Evolutionary conservation across 768 basidiomycete species (phyloP).

Genomic region (Amanita exitialis): DNA sequence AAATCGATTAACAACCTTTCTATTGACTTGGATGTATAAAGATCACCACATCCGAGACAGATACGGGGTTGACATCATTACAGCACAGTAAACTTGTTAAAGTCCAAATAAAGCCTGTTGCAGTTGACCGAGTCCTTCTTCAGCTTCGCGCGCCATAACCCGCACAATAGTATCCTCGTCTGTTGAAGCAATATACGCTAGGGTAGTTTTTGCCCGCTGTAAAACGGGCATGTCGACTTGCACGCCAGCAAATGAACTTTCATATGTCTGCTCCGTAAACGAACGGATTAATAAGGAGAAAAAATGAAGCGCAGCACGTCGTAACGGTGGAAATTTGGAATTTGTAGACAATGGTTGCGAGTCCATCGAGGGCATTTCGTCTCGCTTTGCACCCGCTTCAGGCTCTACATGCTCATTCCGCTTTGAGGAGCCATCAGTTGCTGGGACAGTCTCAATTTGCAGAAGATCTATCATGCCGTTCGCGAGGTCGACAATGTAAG

Average conservation of each 20-base stretch:
- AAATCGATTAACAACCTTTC: constrained; percentile 47
- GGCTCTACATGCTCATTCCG: neutral
- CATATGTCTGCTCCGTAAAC: constrained; percentile 40
- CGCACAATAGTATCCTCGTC: constrained; percentile 67
- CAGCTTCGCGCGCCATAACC: constrained; percentile 68
- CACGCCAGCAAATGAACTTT: constrained; percentile 17
- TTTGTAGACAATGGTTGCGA: constrained; percentile 45
- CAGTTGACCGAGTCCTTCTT: constrained; percentile 43
- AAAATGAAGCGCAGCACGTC: constrained; percentile 84
- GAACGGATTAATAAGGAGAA: constrained; percentile 61
- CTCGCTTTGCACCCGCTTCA: constrained; percentile 9
- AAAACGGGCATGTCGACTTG: constrained; percentile 28
- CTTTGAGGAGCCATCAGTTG: constrained; percentile 7
- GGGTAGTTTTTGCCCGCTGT: constrained; percentile 43
- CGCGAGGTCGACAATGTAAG: constrained; percentile 52
- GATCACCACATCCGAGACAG: constrained; percentile 74
- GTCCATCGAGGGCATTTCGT: constrained; percentile 31
- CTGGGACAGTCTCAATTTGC: constrained; percentile 43
- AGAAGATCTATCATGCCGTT: constrained; percentile 71
- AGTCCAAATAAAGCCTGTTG: constrained; percentile 34
- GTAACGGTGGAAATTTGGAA: constrained; percentile 66
- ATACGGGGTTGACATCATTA: constrained; percentile 67
- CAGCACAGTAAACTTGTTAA: constrained; percentile 8
- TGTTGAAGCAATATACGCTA: constrained; percentile 59
- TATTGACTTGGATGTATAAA: constrained; percentile 76